These are phyloP conservation scores for Suillus subaureus DNA, from an alignment of 768 basidiomycete species.

Conservation along the genomic window DNA sequence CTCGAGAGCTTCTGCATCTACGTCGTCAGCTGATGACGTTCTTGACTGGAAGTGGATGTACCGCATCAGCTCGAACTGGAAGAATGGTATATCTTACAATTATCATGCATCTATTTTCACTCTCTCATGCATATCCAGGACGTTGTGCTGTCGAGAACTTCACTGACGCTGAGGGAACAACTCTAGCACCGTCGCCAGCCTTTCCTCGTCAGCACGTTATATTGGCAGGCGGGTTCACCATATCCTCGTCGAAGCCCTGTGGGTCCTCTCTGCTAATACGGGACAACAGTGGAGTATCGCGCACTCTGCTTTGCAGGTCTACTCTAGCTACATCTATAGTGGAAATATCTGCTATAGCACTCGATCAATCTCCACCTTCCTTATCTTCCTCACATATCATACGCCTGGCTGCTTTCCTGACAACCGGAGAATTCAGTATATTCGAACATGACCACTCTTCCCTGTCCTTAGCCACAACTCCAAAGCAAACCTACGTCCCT, in stretches of 20 bases:
- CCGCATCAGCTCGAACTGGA: slow-evolving; percentile 82
- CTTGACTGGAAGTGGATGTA: slow-evolving; percentile 88
- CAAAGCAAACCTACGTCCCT: slow-evolving; percentile 52
- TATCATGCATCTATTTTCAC: slow-evolving; percentile 15
- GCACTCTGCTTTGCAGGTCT: slow-evolving; percentile 49
- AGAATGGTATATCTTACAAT: slow-evolving; percentile 54
- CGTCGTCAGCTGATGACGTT: slow-evolving; percentile 31
- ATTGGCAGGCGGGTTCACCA: slow-evolving; percentile 59
- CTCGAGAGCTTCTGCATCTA: slow-evolving; percentile 38
- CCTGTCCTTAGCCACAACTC: slow-evolving; percentile 42
- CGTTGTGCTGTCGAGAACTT: slow-evolving; percentile 56
- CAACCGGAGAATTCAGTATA: slow-evolving; percentile 67
- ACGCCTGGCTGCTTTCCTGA: slow-evolving; percentile 62
- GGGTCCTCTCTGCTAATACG: slow-evolving; percentile 22
- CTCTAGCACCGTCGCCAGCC: slow-evolving; percentile 11
- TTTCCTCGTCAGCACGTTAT: slow-evolving; percentile 44
- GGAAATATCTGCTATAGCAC: slow-evolving; percentile 63
- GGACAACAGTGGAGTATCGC: slow-evolving; percentile 27
- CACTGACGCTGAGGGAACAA: slow-evolving; percentile 16
- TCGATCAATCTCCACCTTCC: slow-evolving; percentile 73
- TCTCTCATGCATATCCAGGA: slow-evolving; percentile 45
- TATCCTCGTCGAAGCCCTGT: slow-evolving; percentile 41
- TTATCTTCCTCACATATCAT: slow-evolving; percentile 28
- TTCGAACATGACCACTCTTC: slow-evolving; percentile 54
- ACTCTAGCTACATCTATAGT: slow-evolving; percentile 29